Evolutionary conservation across 306 rosid genomes (phyloP), one percentile per base, ranked within the genome.

Genomic region (Cotoneaster glaucophyllus): DNA sequence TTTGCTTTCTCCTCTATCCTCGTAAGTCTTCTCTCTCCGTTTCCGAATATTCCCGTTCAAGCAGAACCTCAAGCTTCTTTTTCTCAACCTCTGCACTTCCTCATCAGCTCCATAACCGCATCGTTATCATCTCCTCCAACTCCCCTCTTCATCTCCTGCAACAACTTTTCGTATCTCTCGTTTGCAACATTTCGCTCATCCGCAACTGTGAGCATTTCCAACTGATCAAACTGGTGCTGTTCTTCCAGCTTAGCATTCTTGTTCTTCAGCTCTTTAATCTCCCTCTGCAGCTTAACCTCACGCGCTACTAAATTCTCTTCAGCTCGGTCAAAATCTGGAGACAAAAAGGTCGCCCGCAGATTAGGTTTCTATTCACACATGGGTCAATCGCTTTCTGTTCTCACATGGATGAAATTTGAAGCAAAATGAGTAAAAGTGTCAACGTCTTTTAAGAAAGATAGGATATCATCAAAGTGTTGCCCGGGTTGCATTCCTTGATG

Each of bases 281-380:
- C 77, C 1, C 53, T 73, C n/a, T 68, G 56, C 50, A 78, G n/a
- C 15, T 67, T 63, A 1, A 31, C 53, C 71, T 79, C 85, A 54
- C 75, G 67, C 4, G 44, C 73, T 3, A 78, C 61, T 64, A 84
- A 24, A 66, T 48, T 57, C 75, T 71, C 79, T 69, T 68, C 81
- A 4, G 72, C 83, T 1, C n/a, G 62, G 32, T 81, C 81, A 4
- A 81, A 81, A 6, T 26, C 76, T 1, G 11, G 17, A 0, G 19
- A 15, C 29, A 69, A 29, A 34, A 71, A 80, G 7, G 81, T 78
- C 3, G 28, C 66, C 37, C 81, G 52, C 13, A 81, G 26, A 6
- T 31, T 31, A 31, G 50, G 15, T 43, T 44, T 44, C 50, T 12
- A 12, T 12, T 44, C 15, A 11, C 15, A 14, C 50, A 11, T 1